Evolutionary conservation across 495 filamentous ascomycete genomes (phyloP), one percentile per base, ranked within the genome.

Genomic region (Filosporella fistucella): DNA sequence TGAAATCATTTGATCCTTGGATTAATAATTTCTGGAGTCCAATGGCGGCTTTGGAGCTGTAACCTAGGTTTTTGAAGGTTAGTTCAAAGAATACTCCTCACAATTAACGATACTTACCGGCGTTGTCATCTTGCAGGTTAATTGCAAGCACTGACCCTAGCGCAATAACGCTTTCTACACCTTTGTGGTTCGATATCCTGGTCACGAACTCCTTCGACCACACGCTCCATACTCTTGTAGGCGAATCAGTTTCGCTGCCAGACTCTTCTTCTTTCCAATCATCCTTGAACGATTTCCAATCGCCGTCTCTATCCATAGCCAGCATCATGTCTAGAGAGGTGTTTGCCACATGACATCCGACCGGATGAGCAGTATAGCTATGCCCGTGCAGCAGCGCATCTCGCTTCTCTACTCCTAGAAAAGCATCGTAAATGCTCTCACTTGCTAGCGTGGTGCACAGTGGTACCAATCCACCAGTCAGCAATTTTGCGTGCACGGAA

Each of bases 301-400:
- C 85, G 0, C 63, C 64, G 0, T 72, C 76, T 4, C 45, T 59
- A 5, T 85, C 78, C 67, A 88, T 72, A 11, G 65, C 49, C 38
- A 67, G 60, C 71, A 88, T 72, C 30, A 65, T 66, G 42, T 61
- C 62, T 30, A 89, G 46, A 7, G 76, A 79, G 20, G 76, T 73
- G 12, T 77, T 66, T 0, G 85, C 86, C 11, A 89, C 85, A 12
- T 79, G 74, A 52, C 86, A 91, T 1, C 86, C 86, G 8, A 89
- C 72, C 0, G 86, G 69, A 60, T 91, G 85, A 2, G 85, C 86
- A 0, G 86, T 91, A 55, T 91, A 91, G 56, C 84, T 88, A 63
- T 91, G 86, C 0, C 86, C 86, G 54, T 91, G 86, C 26, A 91
- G 69, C 26, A 91, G 63, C 0, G 85, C 86, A 47, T 87, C 82